phyloP scores from a whole-genome alignment of 805 yeast species.

The Candida coleopterorum region DNA sequence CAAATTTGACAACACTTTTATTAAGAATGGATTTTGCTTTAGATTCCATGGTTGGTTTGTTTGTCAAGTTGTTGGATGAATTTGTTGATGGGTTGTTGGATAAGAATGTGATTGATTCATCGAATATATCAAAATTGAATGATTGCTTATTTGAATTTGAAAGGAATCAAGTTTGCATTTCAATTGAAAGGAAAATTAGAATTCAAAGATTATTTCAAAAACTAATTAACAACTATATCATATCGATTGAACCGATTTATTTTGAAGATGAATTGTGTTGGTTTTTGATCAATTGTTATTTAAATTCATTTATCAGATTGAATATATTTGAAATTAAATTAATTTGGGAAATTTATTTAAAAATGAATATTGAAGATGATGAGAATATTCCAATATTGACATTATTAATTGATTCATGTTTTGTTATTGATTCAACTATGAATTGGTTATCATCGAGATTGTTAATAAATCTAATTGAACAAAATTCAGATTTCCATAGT shows the following conservation, averaged over 20 bases:
- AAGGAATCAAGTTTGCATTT: too few species aligned
- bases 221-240: too few species aligned
- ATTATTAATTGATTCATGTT: not conserved
- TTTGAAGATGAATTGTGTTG: slow-evolving; percentile 1
- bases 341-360: slow-evolving; percentile 2
- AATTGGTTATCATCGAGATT: slow-evolving; percentile 2
- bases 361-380: not conserved
- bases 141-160: not conserved
- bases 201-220: too few species aligned
- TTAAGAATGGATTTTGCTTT: too few species aligned
- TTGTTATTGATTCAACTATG: not conserved
- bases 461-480: not conserved
- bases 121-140: not conserved
- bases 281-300: slow-evolving; percentile 1
- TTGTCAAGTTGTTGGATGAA: not conserved
- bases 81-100: not conserved
- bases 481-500: not conserved
- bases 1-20: too few species aligned
- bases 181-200: too few species aligned
- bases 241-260: not conserved
- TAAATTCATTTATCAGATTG: not conserved
- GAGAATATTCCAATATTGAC: not conserved
- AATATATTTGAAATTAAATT: not conserved
- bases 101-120: not conserved
- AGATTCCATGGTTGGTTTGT: too few species aligned